Percentiles rank a stretch among this genome's conserved stretches.
phyloP scores from a whole-genome alignment of 805 yeast genomes.

The Ogataea parapolymorpha region DNA sequence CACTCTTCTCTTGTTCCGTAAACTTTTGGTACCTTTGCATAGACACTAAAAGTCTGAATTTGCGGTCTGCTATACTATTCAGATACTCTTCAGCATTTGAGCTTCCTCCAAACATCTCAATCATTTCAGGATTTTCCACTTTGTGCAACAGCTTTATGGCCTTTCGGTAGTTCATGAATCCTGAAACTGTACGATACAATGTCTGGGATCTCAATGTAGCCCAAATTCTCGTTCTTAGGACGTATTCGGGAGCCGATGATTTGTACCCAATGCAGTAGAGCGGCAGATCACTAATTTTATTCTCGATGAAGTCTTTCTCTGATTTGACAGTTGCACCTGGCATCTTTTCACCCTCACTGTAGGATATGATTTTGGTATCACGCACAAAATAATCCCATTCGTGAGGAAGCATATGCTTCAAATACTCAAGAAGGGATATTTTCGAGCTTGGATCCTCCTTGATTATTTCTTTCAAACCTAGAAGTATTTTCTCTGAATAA shows the following conservation, averaged over 20 bases:
- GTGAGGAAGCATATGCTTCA: constrained; percentile 63
- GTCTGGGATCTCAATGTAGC: constrained; percentile 84
- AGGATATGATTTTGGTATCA: constrained; percentile 65
- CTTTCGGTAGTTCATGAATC: constrained; percentile 72
- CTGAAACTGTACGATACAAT: constrained; percentile 75
- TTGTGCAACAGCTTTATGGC: constrained; percentile 70
- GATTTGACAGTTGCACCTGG: constrained; percentile 33
- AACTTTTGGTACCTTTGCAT: constrained; percentile 82
- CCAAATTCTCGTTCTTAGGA: constrained; percentile 79
- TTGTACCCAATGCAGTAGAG: constrained; percentile 71
- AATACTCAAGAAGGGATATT: constrained; percentile 68
- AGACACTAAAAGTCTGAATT: constrained; percentile 76
- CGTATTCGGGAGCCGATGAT: constrained; percentile 57
- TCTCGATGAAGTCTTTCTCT: constrained; percentile 35
- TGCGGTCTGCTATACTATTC: constrained; percentile 71
- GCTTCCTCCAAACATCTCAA: constrained; percentile 39
- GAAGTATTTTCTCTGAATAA: constrained; percentile 47
- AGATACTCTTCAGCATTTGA: constrained; percentile 56
- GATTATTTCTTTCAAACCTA: constrained; percentile 44
- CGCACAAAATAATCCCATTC: constrained; percentile 83
- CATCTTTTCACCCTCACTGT: constrained; percentile 44
- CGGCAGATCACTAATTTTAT: constrained; percentile 60
- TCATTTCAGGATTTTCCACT: constrained; percentile 59
- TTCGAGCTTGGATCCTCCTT: constrained; percentile 44
- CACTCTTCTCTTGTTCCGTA: constrained; percentile 59